phyloP scores from a whole-genome alignment of 306 rosid species.

The Herpetospermum pedunculosum region DNA sequence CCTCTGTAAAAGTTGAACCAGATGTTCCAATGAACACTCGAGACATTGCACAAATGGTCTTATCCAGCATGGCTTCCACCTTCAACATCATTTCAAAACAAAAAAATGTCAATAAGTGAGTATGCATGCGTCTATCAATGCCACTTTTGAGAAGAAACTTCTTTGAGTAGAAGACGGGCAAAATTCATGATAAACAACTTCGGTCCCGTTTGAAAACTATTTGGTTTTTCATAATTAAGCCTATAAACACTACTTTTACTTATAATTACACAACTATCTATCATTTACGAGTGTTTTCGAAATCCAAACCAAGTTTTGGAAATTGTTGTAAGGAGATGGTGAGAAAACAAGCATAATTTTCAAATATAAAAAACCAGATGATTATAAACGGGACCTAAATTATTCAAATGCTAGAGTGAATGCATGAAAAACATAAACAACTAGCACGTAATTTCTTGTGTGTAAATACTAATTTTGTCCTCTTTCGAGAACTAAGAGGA shows the following conservation, averaged over 20 bases:
- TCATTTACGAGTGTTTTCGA: too few relatives aligned
- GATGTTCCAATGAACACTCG: slow-evolving; percentile 89
- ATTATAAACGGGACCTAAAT: too few relatives aligned
- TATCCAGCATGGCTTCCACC: slow-evolving; percentile 98
- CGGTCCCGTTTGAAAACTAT: too few relatives aligned
- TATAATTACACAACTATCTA: too few relatives aligned
- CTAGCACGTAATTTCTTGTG: background rate
- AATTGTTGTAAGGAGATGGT: too few relatives aligned
- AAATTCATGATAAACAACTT: too few relatives aligned
- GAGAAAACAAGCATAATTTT: too few relatives aligned
- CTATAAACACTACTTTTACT: too few relatives aligned
- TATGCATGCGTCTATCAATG: background rate
- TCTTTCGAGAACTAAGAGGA: background rate
- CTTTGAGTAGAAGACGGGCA: background rate
- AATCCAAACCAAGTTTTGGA: too few relatives aligned
- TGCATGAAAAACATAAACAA: background rate
- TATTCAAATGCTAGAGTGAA: background rate
- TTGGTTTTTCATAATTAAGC: too few relatives aligned
- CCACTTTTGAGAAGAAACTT: background rate
- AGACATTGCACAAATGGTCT: slow-evolving; percentile 86
- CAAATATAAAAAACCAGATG: too few relatives aligned
- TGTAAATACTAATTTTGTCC: background rate
- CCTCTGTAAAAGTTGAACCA: slow-evolving; percentile 93
- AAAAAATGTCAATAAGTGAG: background rate
- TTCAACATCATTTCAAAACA: slow-evolving; percentile 11